Evolutionary conservation across 495 filamentous ascomycete genomes (phyloP), one percentile per base, ranked within the genome.

Genomic region (Bathelium albidoporum): DNA sequence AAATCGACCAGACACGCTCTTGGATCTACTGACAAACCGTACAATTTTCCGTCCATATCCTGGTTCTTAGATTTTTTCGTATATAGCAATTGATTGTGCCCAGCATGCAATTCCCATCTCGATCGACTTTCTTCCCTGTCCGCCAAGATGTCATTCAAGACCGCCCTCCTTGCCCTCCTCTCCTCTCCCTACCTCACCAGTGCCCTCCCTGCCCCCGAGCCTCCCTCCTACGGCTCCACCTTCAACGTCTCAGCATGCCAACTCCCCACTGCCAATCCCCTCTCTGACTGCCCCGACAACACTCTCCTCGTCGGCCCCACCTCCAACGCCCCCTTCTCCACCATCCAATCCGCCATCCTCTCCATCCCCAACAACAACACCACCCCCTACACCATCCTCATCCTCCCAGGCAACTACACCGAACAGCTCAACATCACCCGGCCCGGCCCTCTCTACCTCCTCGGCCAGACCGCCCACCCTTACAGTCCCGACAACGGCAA

Each of bases 361-460:
- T 81, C 82, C 36, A 73, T 85, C 9, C 81, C 81, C 2, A 73
- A 81, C 58, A 73, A 81, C 58, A 79, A 82, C 67, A 77, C 73
- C 36, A 73, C 73, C 41, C 68, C 78, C 2, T 73, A 78, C 61
- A 78, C 77, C 11, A 84, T 85, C 68, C 77, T 85, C 39, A 79
- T 85, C 64, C 74, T 77, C 1, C 73, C 78, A 5, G 82, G 83
- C 16, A 73, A 73, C 59, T 86, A 86, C 68, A 79, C 74, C 14
- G 83, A 85, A 66, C 83, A 85, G 72, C 67, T 85, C 49, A 86
- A 85, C 67, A 73, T 85, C 62, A 85, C 82, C 36, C 81, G 83
- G 20, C 68, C 78, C 20, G 82, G 80, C 0, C 81, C 84, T 3
- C 70, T 84, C 26, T 81, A 78, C 32, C 74, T 85, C 32, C 75